phyloP scores from a whole-genome alignment of 208 protist species.

The Wallacemonas sp. region DNA sequence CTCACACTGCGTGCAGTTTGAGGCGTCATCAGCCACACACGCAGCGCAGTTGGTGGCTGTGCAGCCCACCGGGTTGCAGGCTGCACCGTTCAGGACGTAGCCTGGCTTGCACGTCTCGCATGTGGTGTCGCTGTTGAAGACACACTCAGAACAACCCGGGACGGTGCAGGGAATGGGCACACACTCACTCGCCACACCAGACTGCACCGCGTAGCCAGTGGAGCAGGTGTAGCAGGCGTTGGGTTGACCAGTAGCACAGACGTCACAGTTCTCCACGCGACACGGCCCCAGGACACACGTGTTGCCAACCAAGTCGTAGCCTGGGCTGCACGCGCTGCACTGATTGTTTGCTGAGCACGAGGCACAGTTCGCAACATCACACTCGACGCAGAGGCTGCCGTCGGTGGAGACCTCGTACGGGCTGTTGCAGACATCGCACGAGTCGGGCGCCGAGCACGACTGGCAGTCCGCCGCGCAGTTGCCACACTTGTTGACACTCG shows the following conservation, averaged over 20 bases:
- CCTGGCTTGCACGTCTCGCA: background rate
- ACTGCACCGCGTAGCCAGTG: background rate
- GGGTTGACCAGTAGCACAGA: too few relatives aligned
- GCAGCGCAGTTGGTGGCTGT: background rate
- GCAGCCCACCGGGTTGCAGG: background rate
- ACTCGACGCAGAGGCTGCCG: background rate
- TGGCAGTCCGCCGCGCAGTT: slow-evolving; percentile 5
- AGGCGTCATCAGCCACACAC: background rate
- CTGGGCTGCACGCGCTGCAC: background rate
- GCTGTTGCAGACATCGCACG: slow-evolving; percentile 4
- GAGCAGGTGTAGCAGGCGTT: background rate
- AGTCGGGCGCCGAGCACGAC: slow-evolving; percentile 3
- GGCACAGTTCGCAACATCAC: background rate
- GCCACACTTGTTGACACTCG: background rate
- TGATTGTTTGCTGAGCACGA: background rate
- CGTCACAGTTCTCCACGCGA: too few relatives aligned
- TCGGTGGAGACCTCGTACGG: background rate
- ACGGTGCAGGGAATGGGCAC: background rate
- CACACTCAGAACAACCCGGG: background rate
- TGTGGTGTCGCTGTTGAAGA: background rate
- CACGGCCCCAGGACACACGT: too few relatives aligned
- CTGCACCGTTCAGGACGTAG: background rate
- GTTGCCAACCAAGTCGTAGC: background rate
- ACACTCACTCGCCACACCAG: background rate
- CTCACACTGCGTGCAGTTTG: background rate